phyloP scores from a whole-genome alignment of 2,329 filamentous ascomycete species.

The Stachybotrys chlorohalonatus region DNA sequence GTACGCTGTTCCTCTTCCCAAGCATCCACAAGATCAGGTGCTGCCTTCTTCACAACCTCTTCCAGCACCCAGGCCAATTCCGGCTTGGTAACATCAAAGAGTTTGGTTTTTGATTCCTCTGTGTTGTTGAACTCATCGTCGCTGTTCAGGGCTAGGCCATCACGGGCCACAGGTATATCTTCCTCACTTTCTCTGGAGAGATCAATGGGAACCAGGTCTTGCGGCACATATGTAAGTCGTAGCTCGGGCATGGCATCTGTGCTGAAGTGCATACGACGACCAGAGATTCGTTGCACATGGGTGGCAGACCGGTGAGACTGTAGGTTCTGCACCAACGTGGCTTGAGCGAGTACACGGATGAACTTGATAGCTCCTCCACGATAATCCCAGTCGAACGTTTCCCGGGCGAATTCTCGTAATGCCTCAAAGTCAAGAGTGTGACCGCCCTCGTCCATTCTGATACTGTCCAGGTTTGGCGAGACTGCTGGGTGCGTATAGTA shows the following conservation, averaged over 20 bases:
- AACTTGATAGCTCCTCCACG: constrained; percentile 76
- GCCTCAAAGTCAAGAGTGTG: constrained; percentile 27
- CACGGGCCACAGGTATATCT: constrained; percentile 38
- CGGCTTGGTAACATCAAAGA: constrained; percentile 56
- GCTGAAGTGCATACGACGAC: constrained; percentile 58
- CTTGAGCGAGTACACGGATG: constrained; percentile 68
- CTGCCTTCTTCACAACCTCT: constrained; percentile 15
- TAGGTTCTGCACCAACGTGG: constrained; percentile 58
- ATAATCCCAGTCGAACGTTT: constrained; percentile 81
- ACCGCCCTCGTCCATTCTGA: constrained; percentile 14
- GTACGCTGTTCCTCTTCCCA: constrained; percentile 16
- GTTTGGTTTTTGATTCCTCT: constrained; percentile 19
- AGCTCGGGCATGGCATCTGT: constrained; percentile 72
- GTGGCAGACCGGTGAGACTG: constrained; percentile 18
- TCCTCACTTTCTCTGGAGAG: constrained; percentile 63
- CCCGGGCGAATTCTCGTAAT: constrained; percentile 63
- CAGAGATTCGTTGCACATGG: constrained; percentile 56
- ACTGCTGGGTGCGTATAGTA: constrained; percentile 87
- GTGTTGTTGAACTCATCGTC: constrained; percentile 53
- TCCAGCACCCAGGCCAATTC: constrained; percentile 38
- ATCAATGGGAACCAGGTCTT: constrained; percentile 69
- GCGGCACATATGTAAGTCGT: constrained; percentile 68
- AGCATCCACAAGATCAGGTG: constrained; percentile 13
- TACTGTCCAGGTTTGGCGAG: constrained; percentile 42
- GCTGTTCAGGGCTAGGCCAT: constrained; percentile 51